Evolutionary conservation across 768 basidiomycete genomes (phyloP), one percentile per base, ranked within the genome.

Genomic region (Tubosaeta sp.): DNA sequence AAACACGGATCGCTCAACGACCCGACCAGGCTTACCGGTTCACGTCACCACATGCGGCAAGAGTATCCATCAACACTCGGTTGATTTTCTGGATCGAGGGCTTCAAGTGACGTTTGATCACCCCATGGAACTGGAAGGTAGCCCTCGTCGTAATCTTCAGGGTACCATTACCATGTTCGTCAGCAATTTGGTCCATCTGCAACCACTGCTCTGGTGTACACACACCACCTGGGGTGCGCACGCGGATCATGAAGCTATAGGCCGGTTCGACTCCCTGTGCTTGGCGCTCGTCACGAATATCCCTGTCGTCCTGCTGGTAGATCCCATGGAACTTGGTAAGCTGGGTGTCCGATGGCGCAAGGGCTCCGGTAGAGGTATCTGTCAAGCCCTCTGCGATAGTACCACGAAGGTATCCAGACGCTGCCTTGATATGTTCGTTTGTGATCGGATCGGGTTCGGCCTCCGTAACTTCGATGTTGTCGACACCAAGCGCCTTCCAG

Each of bases 101-200:
- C 73, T 98, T 98, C 69, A 99, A 72, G 68, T 99, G 93, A 57
- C 81, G 81, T 77, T 99, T 99, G 76, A 99, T 92, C 61, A 99
- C 91, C 51, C 97, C 97, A 70, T 99, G 97, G 80, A 97, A 98
- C 72, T 99, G 97, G 86, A 98, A 99, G 10, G 97, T 99, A 69
- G 93, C 85, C 56, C 97, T 80, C 32, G 97, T 99, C 43, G 97
- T 99, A 59, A 99, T 85, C 77, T 99, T 99, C 75, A 98, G 88
- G 6, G 95, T 92, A 43, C 88, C 84, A 55, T 83, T 88, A 6
- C 93, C 97, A 68, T 94, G 91, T 68, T 93, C 91, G 66, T 98
- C 97, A 49, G 97, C 83, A 60, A 99, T 97, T 61, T 87, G 86
- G 72, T 97, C 92, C 84, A 99, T 92, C 59, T 86, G 82, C 46